A percentile compares a stretch with the other conserved stretches of the same genome.
phyloP scores from a whole-genome alignment of 176 grass and related monocot species.

The Stipa capillata region DNA sequence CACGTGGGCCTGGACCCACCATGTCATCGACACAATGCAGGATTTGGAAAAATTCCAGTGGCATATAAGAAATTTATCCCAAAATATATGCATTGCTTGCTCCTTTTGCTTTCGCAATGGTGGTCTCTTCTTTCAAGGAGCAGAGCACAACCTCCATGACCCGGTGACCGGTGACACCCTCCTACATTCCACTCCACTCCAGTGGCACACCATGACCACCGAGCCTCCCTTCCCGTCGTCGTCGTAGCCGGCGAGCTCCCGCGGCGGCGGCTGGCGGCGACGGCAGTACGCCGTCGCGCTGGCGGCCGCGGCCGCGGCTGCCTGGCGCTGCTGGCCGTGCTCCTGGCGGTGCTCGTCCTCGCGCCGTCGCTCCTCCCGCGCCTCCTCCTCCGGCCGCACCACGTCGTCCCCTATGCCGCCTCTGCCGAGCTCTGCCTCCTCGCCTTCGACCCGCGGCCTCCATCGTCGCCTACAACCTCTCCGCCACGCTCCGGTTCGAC shows the following conservation, averaged over 20 bases:
- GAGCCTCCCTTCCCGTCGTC: not conserved
- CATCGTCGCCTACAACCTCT: conserved; percentile 18
- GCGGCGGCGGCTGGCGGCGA: not conserved
- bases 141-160: no score
- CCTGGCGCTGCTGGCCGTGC: conserved; percentile 5
- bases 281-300: not conserved
- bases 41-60: not conserved
- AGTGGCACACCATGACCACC: not conserved
- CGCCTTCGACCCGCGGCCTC: not conserved
- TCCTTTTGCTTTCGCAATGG: conserved; percentile 3
- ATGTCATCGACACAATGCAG: no score
- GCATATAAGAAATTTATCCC: not conserved
- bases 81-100: not conserved
- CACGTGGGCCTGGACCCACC: no score
- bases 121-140: conserved; percentile 21
- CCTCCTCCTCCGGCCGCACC: conserved; percentile 25
- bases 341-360: conserved; percentile 26
- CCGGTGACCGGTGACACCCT: not conserved
- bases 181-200: not conserved
- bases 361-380: conserved; percentile 14
- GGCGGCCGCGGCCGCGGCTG: not conserved
- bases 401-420: not conserved
- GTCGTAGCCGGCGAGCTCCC: not conserved
- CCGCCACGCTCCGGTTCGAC: conserved; percentile 13
- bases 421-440: conserved; percentile 15